Percentiles rank a stretch among this genome's conserved stretches.
phyloP scores from a whole-genome alignment of 257 asterid genomes.

The Ophiorrhiza pumila region DNA sequence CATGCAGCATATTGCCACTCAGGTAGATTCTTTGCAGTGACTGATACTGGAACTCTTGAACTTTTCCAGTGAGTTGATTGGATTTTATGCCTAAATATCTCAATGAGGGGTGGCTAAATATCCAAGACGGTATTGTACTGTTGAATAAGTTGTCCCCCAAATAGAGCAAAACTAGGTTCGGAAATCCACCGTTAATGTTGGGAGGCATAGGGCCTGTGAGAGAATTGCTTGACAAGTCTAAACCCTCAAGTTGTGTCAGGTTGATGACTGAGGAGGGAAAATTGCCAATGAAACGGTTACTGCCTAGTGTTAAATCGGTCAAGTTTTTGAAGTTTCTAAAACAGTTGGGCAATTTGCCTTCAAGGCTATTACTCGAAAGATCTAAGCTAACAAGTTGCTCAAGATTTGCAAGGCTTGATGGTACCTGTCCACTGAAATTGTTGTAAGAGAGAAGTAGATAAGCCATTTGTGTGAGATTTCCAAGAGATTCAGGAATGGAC shows the following conservation, averaged over 20 bases:
- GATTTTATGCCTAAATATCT: neutral
- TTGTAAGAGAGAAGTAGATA: constrained; percentile 11
- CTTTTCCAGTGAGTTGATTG: constrained; percentile 21
- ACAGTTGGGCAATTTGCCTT: constrained; percentile 21
- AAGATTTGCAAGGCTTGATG: constrained; percentile 20
- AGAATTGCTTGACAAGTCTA: constrained; percentile 17
- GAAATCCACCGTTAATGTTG: constrained; percentile 9
- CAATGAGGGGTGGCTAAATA: constrained; percentile 19
- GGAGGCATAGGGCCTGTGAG: constrained; percentile 22
- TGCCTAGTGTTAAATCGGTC: neutral
- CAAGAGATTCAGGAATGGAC: constrained; percentile 28
- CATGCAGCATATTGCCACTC: constrained; percentile 15
- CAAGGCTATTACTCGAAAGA: constrained; percentile 13
- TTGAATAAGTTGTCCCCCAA: constrained; percentile 17
- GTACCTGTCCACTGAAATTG: constrained; percentile 24
- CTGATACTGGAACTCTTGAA: constrained; percentile 20
- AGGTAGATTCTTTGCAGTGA: neutral
- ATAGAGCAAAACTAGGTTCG: constrained; percentile 7
- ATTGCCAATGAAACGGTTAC: constrained; percentile 10
- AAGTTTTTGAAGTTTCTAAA: constrained; percentile 7
- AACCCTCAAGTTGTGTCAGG: constrained; percentile 11
- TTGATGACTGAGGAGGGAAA: constrained; percentile 22
- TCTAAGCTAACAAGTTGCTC: constrained; percentile 19
- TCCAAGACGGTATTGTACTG: constrained; percentile 22
- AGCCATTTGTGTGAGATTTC: constrained; percentile 21